Base-by-base conservation (phyloP, 208 protist genomes). In the Trypanosoma rangeli region DNA sequence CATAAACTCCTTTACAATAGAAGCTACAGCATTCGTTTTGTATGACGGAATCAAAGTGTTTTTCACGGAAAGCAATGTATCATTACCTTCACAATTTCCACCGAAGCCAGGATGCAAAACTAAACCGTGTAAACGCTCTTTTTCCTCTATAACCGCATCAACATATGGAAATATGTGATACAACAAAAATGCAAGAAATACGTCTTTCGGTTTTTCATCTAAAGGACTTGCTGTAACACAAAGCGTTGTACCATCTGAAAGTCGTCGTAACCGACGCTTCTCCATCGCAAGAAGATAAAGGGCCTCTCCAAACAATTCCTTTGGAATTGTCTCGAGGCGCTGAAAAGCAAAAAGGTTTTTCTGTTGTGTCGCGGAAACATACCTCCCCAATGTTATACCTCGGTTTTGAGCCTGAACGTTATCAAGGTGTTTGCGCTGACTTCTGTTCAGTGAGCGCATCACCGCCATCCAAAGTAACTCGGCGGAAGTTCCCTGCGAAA, bases 391-490 rank as follows among this genome's bases (percentile, higher is more conserved):
- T 24, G 37, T 63, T 46, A 68, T 63, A 46, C 37, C 54, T 29
- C 49, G 61, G 42, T 63, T 68, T 42, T 63, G 22, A 26, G 15
- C 26, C 49, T 72, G 35, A 24, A 37, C 52, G 13, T 77, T 37
- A 0, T 70, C 20, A 1, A 59, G 5, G 9, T 39, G 70, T 24
- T 69, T 68, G 29, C 18, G 15, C 29, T 68, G 46, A 20, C 64
- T 68, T 18, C 26, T 33, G 35, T 74, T 65, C 8, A 90, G 56
- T 24, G 60, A 65, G 18, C 84, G 78, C 57, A 90, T 62, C 20
- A 83, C 79, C 12, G 67, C 68, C 77, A 93, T 93, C 87, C 84
- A 90, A 18, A 93, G 55, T 39, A 90, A 58, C 63, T 90, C 82
- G 5, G 83, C 67, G 20, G 80, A 76, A 31, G 73, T 76, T 22